Conservation (phyloP, 805 yeast genomes). For the Myxozyma nipponensis region DNA sequence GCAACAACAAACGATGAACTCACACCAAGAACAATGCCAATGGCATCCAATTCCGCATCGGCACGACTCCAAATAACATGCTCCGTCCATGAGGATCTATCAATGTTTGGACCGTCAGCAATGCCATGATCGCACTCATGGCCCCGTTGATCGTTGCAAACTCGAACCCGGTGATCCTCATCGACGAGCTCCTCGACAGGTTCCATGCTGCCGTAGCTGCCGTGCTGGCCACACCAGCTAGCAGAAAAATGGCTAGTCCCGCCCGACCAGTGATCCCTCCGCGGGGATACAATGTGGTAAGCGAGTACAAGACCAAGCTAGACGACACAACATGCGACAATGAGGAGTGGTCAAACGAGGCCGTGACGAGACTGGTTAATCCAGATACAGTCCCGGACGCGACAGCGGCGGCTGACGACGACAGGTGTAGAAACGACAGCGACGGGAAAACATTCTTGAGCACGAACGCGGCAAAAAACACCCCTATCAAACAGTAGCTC, state of each 20-base stretch:
- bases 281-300: conserved; percentile 12
- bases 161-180: too few species aligned
- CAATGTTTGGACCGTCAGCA: conserved; percentile 8
- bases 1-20: not conserved
- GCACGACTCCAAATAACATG: conserved; percentile 14
- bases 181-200: not conserved
- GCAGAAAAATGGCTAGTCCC: conserved; percentile 6
- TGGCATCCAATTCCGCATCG: conserved; percentile 19
- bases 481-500: conserved; percentile 12
- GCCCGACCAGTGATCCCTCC: conserved; percentile 12
- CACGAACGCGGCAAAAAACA: conserved; percentile 10
- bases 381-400: not conserved
- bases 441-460: conserved; percentile 13
- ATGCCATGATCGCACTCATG: not conserved
- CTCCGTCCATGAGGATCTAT: conserved; percentile 8
- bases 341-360: conserved; percentile 14
- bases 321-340: conserved; percentile 15
- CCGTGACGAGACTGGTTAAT: conserved; percentile 3
- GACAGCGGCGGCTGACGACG: not conserved
- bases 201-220: not conserved
- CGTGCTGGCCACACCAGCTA: conserved; percentile 12
- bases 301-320: conserved; percentile 6
- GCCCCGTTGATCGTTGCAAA: not conserved
- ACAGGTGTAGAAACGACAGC: conserved; percentile 11
- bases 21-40: conserved; percentile 11